A percentile compares a stretch with the other conserved stretches of the same genome.
These are phyloP conservation scores for Ramaria sp. DNA, from an alignment of 768 basidiomycete species.

Conservation along the genomic window DNA sequence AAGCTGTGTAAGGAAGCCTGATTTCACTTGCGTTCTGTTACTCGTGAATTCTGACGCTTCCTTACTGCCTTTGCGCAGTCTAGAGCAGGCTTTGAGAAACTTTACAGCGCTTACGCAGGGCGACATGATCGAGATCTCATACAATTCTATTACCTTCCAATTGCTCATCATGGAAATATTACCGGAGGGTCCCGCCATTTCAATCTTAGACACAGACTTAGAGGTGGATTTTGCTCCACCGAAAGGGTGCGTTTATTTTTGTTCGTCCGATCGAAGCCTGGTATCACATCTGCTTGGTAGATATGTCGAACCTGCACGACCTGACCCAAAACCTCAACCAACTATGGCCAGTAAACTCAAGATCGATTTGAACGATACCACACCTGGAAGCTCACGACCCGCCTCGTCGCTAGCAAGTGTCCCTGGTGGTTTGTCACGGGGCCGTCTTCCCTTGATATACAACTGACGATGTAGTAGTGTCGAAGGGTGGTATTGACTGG, in stretches of 20 bases:
- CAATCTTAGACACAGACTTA: conserved; percentile 88
- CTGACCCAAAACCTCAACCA: conserved; percentile 65
- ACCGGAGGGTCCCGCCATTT: conserved; percentile 83
- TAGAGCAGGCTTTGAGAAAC: conserved; percentile 91
- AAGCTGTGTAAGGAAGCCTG: conserved; percentile 72
- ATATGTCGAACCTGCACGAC: conserved; percentile 89
- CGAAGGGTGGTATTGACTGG: conserved; percentile 71
- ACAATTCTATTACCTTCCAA: conserved; percentile 92
- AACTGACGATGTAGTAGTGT: not conserved
- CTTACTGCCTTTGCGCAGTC: conserved; percentile 31
- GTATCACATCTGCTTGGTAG: conserved; percentile 31
- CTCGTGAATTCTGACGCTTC: not conserved
- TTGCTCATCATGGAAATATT: conserved; percentile 90
- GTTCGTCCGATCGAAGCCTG: conserved; percentile 8
- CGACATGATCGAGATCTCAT: conserved; percentile 96
- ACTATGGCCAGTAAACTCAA: conserved; percentile 98
- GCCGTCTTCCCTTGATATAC: conserved; percentile 38
- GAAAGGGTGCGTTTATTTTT: conserved; percentile 32
- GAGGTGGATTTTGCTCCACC: conserved; percentile 97
- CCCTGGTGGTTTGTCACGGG: conserved; percentile 43
- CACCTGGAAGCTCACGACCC: conserved; percentile 78
- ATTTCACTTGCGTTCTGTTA: not conserved
- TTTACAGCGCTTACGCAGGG: conserved; percentile 89
- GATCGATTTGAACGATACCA: conserved; percentile 81
- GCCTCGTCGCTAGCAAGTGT: conserved; percentile 63